These are phyloP conservation scores for Apiospora koreana DNA, from an alignment of 2,329 filamentous ascomycete genomes.

Conservation along the genomic window DNA sequence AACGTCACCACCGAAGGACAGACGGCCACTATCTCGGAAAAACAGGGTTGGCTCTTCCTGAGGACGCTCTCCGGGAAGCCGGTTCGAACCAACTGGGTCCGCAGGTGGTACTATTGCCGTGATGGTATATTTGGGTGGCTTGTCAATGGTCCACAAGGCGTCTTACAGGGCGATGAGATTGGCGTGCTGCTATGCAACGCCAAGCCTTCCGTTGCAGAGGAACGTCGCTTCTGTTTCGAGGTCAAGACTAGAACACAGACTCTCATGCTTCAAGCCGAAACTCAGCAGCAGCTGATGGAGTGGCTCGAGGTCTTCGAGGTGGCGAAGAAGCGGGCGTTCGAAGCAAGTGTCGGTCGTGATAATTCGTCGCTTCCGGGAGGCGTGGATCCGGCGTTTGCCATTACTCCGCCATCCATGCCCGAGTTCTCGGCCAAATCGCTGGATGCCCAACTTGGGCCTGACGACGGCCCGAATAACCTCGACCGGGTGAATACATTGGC, in stretches of 20 bases:
- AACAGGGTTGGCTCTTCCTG: conserved; percentile 93
- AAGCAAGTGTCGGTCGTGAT: conserved; percentile 63
- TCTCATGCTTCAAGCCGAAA: conserved; percentile 88
- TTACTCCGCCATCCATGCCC: conserved; percentile 82
- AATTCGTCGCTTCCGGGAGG: conserved; percentile 48
- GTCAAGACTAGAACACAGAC: conserved; percentile 96
- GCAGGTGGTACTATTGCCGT: conserved; percentile 94
- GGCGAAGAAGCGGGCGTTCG: conserved; percentile 88
- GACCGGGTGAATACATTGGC: conserved; percentile 69
- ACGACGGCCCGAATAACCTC: conserved; percentile 33
- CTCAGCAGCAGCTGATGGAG: conserved; percentile 85
- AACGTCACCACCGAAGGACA: conserved; percentile 58
- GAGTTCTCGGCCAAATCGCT: conserved; percentile 84
- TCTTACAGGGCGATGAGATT: conserved; percentile 94
- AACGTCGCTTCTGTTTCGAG: conserved; percentile 95
- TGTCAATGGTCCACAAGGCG: conserved; percentile 79
- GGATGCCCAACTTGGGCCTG: conserved; percentile 59
- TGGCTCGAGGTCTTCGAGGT: conserved; percentile 94
- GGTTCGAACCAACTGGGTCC: conserved; percentile 83
- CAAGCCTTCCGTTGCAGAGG: conserved; percentile 87
- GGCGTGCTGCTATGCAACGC: conserved; percentile 93
- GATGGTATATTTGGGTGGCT: conserved; percentile 96
- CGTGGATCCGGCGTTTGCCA: conserved; percentile 81
- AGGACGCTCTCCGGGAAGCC: conserved; percentile 84
- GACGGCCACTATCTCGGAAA: conserved; percentile 63